These are phyloP conservation scores for Candida palmyrensis DNA, from an alignment of 805 yeast genomes.

Conservation along the genomic window DNA sequence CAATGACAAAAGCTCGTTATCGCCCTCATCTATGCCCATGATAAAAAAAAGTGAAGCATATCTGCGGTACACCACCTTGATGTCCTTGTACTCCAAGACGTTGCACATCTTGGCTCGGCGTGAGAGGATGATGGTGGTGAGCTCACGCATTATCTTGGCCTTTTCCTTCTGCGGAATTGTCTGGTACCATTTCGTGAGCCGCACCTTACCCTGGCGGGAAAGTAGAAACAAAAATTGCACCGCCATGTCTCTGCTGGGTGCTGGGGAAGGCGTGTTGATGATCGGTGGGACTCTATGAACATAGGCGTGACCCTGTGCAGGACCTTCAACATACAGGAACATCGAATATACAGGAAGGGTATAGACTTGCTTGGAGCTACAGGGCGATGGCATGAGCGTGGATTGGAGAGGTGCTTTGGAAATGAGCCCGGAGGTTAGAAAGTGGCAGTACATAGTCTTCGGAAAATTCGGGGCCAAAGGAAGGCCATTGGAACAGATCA, in stretches of 20 bases:
- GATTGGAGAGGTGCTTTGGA: too few relatives aligned
- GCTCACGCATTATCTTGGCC: slow-evolving; percentile 74
- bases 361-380: too few relatives aligned
- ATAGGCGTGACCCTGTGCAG: too few relatives aligned
- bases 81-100: slow-evolving; percentile 78
- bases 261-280: too few relatives aligned
- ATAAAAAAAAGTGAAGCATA: slow-evolving; percentile 92
- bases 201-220: slow-evolving; percentile 92
- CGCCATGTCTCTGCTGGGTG: slow-evolving; percentile 52
- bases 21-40: slow-evolving; percentile 76
- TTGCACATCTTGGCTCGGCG: slow-evolving; percentile 95
- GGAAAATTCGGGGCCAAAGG: too few relatives aligned
- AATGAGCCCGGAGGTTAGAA: too few relatives aligned
- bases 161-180: slow-evolving; percentile 83
- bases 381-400: too few relatives aligned
- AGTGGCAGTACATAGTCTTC: too few relatives aligned
- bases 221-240: slow-evolving; percentile 75
- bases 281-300: too few relatives aligned
- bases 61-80: slow-evolving; percentile 83
- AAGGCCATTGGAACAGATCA: too few relatives aligned
- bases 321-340: too few relatives aligned
- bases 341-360: too few relatives aligned
- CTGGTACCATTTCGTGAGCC: slow-evolving; percentile 90
- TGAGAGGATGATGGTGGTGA: slow-evolving; percentile 77
- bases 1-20: slow-evolving; percentile 80